Conservation (phyloP, 2,329 filamentous ascomycete species). For the Juglanconis juglandina region DNA sequence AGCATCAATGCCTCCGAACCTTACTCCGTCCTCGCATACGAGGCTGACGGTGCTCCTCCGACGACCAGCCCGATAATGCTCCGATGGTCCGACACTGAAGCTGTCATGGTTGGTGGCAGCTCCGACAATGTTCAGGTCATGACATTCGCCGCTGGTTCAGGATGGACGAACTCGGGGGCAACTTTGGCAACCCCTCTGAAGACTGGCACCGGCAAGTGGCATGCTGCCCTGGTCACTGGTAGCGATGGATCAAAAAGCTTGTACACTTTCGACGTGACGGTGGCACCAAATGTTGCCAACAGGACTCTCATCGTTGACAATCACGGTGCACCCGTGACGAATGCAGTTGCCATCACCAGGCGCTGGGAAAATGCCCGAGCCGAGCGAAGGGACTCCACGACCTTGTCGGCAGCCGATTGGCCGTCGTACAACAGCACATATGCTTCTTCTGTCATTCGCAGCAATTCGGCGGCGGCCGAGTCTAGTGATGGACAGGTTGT, state of each 20-base stretch:
- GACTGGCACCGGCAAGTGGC: constrained; percentile 53
- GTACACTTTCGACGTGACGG: constrained; percentile 71
- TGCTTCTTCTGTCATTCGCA: constrained; percentile 63
- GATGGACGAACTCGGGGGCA: constrained; percentile 67
- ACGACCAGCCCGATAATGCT: constrained; percentile 68
- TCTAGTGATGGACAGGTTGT: constrained; percentile 66
- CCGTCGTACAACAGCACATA: constrained; percentile 74
- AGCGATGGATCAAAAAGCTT: constrained; percentile 76
- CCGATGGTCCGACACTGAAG: constrained; percentile 67
- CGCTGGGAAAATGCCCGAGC: constrained; percentile 13
- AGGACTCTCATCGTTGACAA: constrained; percentile 65
- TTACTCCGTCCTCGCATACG: constrained; percentile 58
- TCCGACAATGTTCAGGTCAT: constrained; percentile 65
- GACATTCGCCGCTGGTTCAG: constrained; percentile 61
- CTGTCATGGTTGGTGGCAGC: constrained; percentile 72
- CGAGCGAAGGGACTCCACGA: constrained; percentile 30
- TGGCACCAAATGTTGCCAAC: constrained; percentile 71
- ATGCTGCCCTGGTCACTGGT: constrained; percentile 64
- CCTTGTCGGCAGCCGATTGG: constrained; percentile 61
- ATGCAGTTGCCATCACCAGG: constrained; percentile 40
- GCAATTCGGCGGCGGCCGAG: constrained; percentile 70
- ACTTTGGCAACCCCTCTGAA: constrained; percentile 59
- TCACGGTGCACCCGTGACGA: constrained; percentile 51
- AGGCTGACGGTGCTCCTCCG: constrained; percentile 55
- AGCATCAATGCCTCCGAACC: constrained; percentile 65